Evolutionary conservation across 768 basidiomycete species (phyloP).

Genomic region (Wakefieldia striispora): DNA sequence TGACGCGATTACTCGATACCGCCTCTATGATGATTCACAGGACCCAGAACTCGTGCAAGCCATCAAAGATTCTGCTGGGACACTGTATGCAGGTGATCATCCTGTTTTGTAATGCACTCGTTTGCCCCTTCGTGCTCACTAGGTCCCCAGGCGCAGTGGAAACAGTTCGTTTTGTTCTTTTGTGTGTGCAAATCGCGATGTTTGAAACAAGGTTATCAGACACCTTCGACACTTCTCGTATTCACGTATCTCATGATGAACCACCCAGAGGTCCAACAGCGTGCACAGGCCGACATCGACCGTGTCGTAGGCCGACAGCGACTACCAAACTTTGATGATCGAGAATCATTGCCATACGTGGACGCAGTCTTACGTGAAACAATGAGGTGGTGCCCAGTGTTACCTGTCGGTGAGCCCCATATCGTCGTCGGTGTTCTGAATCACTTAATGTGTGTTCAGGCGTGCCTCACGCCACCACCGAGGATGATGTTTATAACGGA

Average conservation of each 20-base stretch:
- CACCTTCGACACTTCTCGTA: conserved; percentile 16
- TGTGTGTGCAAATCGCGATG: too few species aligned
- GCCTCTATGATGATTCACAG: neutral
- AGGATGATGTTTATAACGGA: conserved; percentile 35
- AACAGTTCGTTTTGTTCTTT: conserved; percentile 28
- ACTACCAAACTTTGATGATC: conserved; percentile 31
- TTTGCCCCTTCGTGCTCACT: too few species aligned
- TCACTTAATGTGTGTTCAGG: conserved; percentile 22
- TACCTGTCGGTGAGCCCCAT: conserved; percentile 20
- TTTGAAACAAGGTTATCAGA: too few species aligned
- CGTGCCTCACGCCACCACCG: conserved; percentile 9
- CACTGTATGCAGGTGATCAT: conserved; percentile 16
- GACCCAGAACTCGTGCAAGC: conserved; percentile 9
- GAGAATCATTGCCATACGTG: conserved; percentile 30
- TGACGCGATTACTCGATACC: conserved; percentile 3
- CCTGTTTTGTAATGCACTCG: too few species aligned
- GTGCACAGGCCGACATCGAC: conserved; percentile 34
- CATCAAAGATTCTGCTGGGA: conserved; percentile 13
- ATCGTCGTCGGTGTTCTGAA: neutral
- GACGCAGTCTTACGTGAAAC: conserved; percentile 15
- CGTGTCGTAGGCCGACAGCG: conserved; percentile 23
- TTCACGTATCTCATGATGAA: conserved; percentile 29
- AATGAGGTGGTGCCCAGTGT: conserved; percentile 26
- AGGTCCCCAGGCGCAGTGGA: too few species aligned
- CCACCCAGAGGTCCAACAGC: conserved; percentile 24